Conservation (phyloP, 2,329 filamentous ascomycete species). For the Microsporum ferrugineum region DNA sequence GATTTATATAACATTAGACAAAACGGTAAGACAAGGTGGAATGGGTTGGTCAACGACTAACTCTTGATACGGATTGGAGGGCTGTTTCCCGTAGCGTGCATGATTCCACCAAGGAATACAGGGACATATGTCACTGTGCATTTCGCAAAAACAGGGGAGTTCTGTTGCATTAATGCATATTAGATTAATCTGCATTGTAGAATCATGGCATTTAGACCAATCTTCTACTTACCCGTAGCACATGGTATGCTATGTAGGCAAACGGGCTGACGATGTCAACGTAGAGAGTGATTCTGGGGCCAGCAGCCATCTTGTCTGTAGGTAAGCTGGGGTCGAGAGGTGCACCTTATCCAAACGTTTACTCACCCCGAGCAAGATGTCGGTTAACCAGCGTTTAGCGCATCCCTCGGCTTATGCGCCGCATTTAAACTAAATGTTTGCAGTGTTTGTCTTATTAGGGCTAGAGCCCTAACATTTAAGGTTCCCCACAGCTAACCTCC, state of each 20-base stretch:
- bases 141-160: slow-evolving; percentile 44
- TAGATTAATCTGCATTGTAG: not conserved
- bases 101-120: slow-evolving; percentile 49
- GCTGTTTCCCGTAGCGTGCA: slow-evolving; percentile 45
- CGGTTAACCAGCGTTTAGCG: too few species aligned
- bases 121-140: slow-evolving; percentile 47
- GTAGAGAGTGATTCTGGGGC: slow-evolving; percentile 44
- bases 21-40: not conserved
- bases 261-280: slow-evolving; percentile 51
- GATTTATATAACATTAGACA: not conserved
- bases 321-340: not conserved
- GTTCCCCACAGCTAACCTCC: too few species aligned
- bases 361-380: too few species aligned
- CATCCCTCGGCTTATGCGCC: too few species aligned
- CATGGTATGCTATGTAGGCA: slow-evolving; percentile 48
- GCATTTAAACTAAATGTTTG: too few species aligned
- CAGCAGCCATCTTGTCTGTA: slow-evolving; percentile 30
- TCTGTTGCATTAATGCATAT: slow-evolving; percentile 26
- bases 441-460: too few species aligned
- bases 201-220: not conserved
- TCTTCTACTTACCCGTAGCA: slow-evolving; percentile 38
- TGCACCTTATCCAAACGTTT: too few species aligned
- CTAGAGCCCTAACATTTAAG: too few species aligned
- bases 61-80: slow-evolving; percentile 48
- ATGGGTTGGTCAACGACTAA: slow-evolving; percentile 19